Evolutionary conservation across 1,284 basidiomycete genomes (phyloP).

Genomic region (Heterobasidion annosum): DNA sequence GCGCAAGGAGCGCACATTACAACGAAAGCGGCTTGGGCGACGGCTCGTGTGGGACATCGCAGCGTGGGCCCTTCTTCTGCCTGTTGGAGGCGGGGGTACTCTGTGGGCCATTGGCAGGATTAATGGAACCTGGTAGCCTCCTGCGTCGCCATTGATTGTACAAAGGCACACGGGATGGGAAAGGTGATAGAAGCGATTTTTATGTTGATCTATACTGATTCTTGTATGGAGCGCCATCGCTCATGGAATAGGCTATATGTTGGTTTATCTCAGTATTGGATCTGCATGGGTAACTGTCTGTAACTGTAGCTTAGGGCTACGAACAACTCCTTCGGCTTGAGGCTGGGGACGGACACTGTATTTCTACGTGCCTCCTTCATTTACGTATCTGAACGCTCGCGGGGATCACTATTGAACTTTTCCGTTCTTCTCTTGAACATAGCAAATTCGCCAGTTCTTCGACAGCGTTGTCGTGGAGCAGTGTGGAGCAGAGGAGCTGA

Average conservation of each 20-base stretch:
- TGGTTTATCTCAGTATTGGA: neutral
- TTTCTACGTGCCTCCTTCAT: neutral
- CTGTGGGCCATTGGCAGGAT: constrained; percentile 46
- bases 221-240: neutral
- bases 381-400: neutral
- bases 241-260: neutral
- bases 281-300: neutral
- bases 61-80: constrained; percentile 55
- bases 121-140: constrained; percentile 27
- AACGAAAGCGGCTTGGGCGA: constrained; percentile 50
- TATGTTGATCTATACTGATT: neutral
- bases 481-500: no score
- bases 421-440: neutral
- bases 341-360: neutral
- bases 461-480: no score
- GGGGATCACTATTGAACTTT: neutral
- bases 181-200: no score
- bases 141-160: neutral
- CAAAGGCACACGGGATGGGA: neutral
- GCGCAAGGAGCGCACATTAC: constrained; percentile 66
- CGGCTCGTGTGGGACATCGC: constrained; percentile 66
- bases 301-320: neutral
- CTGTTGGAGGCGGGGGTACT: constrained; percentile 39
- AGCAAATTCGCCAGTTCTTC: no score
- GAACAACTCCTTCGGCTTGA: neutral